These are phyloP conservation scores for Linnemannia hyalina DNA, from an alignment of 192 early-diverging fungal species.

Conservation along the genomic window DNA sequence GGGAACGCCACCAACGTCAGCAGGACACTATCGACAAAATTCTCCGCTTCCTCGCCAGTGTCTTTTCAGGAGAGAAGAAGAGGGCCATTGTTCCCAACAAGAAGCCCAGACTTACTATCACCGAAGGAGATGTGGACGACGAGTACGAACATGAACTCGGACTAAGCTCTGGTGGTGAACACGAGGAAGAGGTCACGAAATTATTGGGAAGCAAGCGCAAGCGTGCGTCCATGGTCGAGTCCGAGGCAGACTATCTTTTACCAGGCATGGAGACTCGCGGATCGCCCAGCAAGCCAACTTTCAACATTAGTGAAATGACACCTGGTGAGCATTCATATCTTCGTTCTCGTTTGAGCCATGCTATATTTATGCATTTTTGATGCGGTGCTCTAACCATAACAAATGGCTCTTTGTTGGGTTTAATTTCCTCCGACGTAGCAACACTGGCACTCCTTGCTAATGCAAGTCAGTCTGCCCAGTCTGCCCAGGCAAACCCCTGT, in stretches of 20 bases:
- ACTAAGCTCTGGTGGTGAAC: constrained; percentile 19
- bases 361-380: background rate
- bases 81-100: constrained; percentile 64
- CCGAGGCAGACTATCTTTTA: constrained; percentile 16
- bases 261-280: constrained; percentile 29
- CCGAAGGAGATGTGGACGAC: constrained; percentile 42
- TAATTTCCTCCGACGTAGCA: background rate
- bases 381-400: background rate
- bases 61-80: constrained; percentile 78
- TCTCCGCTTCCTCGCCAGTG: constrained; percentile 88
- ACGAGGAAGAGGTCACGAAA: constrained; percentile 45
- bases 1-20: constrained; percentile 86
- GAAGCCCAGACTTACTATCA: constrained; percentile 55
- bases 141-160: constrained; percentile 11
- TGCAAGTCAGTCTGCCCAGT: constrained; percentile 20
- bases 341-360: background rate
- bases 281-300: constrained; percentile 14
- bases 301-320: constrained; percentile 34
- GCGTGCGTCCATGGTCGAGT: constrained; percentile 39
- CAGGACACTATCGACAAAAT: constrained; percentile 96
- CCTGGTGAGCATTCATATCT: constrained; percentile 26
- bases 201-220: constrained; percentile 43
- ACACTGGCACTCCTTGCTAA: constrained; percentile 36
- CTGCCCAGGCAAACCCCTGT: constrained; percentile 3
- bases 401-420: background rate